phyloP scores from a whole-genome alignment of 202 grass and related monocot genomes.

The Schoenoplectus triqueter region DNA sequence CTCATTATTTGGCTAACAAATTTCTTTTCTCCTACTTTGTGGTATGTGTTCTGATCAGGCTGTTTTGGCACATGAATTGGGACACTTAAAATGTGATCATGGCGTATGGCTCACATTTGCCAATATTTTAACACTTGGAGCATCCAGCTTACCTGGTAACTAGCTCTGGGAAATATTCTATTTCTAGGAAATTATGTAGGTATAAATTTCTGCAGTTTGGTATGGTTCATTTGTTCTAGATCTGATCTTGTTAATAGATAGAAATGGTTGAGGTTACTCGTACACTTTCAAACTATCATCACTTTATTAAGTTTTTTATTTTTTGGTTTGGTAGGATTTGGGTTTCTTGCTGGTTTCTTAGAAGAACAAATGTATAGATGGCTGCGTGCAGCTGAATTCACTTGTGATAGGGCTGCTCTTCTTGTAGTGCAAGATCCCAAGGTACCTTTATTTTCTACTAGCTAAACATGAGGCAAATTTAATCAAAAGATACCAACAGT shows the following conservation, averaged over 20 bases:
- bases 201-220: not conserved
- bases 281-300: not conserved
- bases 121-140: slow-evolving; percentile 89
- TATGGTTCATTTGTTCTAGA: not conserved
- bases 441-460: slow-evolving; percentile 47
- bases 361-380: slow-evolving; percentile 95
- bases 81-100: slow-evolving; percentile 95
- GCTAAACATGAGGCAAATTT: not conserved
- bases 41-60: slow-evolving; percentile 60
- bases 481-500: not conserved
- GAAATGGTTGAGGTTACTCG: not conserved
- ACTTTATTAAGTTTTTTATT: not conserved
- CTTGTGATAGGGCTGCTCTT: slow-evolving; percentile 93
- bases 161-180: not conserved
- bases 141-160: slow-evolving; percentile 78
- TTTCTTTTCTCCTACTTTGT: slow-evolving; percentile 9
- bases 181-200: not conserved
- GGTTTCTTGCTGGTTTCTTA: slow-evolving; percentile 72
- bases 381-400: slow-evolving; percentile 90
- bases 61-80: slow-evolving; percentile 99
- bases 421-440: slow-evolving; percentile 87
- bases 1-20: not conserved
- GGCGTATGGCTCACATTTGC: slow-evolving; percentile 93
- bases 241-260: not conserved
- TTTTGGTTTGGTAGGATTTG: slow-evolving; percentile 56